phyloP scores from a whole-genome alignment of 2,329 filamentous ascomycete species.

The Penicillium sp. region DNA sequence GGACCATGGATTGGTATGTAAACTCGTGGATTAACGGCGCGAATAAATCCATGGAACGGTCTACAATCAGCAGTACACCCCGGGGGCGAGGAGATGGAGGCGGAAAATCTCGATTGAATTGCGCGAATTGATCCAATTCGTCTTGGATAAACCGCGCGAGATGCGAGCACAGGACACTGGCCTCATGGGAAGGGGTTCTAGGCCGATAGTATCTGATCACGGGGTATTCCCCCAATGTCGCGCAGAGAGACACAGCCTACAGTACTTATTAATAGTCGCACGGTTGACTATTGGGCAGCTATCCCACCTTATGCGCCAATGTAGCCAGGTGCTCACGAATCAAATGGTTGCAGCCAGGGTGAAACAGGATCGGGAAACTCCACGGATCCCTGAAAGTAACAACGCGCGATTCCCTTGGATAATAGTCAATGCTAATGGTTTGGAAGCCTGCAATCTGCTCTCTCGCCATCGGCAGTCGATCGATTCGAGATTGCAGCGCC shows the following conservation, averaged over 20 bases:
- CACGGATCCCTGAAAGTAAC: conserved; percentile 92
- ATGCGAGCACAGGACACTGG: conserved; percentile 82
- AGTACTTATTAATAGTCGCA: conserved; percentile 18
- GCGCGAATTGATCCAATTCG: conserved; percentile 85
- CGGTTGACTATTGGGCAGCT: conserved; percentile 17
- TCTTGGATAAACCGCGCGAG: conserved; percentile 90
- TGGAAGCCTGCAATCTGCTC: conserved; percentile 80
- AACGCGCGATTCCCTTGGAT: conserved; percentile 86
- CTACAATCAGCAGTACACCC: conserved; percentile 82
- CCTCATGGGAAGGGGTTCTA: conserved; percentile 76
- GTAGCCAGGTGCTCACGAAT: conserved; percentile 82
- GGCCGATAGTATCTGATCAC: conserved; percentile 91
- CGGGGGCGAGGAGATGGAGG: conserved; percentile 74
- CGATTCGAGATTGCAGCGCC: conserved; percentile 72
- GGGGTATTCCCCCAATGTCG: conserved; percentile 91
- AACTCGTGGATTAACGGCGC: conserved; percentile 93
- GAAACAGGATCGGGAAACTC: conserved; percentile 92
- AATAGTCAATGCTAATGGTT: conserved; percentile 86
- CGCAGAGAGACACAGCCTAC: conserved; percentile 84
- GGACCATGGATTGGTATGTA: conserved; percentile 97
- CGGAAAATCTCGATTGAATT: conserved; percentile 83
- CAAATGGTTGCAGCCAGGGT: conserved; percentile 84
- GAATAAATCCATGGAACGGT: conserved; percentile 89
- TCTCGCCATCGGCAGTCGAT: conserved; percentile 70
- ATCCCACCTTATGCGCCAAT: conserved; percentile 80